Percentiles rank a stretch among this genome's conserved stretches.
These are phyloP conservation scores for Parafenestella ontariensis DNA, from an alignment of 2,329 filamentous ascomycete genomes.

Conservation along the genomic window DNA sequence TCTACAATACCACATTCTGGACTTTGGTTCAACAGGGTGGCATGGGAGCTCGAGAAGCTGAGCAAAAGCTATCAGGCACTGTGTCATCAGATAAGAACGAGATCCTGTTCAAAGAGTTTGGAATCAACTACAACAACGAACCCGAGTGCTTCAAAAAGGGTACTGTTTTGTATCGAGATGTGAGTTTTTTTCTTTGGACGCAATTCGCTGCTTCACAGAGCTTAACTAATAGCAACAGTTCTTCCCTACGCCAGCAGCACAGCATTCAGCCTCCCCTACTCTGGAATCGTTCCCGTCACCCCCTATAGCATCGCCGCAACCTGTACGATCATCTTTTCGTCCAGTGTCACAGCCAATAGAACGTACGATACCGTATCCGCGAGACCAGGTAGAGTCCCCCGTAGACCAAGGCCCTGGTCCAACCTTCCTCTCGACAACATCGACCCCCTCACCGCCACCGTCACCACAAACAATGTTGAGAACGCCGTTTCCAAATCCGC, in stretches of 20 bases:
- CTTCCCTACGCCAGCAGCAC: conserved; percentile 25
- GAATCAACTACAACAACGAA: conserved; percentile 98
- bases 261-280: conserved; percentile 19
- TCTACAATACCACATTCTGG: conserved; percentile 99
- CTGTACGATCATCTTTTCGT: conserved; percentile 12
- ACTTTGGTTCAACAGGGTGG: conserved; percentile 79
- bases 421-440: conserved; percentile 44
- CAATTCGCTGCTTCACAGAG: not conserved
- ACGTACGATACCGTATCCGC: conserved; percentile 18
- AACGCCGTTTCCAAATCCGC: conserved; percentile 31
- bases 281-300: conserved; percentile 12
- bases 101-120: conserved; percentile 86
- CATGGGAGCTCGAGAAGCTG: conserved; percentile 78
- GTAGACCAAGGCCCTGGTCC: conserved; percentile 29
- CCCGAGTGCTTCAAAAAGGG: conserved; percentile 92
- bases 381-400: conserved; percentile 20
- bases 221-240: conserved; percentile 33
- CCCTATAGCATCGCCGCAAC: conserved; percentile 28
- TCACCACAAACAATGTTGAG: conserved; percentile 35
- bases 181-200: conserved; percentile 50
- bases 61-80: conserved; percentile 81
- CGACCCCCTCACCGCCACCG: conserved; percentile 43
- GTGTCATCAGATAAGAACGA: conserved; percentile 91
- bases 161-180: conserved; percentile 85
- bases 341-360: conserved; percentile 31